Evolutionary conservation across 768 basidiomycete genomes (phyloP), one percentile per base, ranked within the genome.

Genomic region (Naganishia onofrii): DNA sequence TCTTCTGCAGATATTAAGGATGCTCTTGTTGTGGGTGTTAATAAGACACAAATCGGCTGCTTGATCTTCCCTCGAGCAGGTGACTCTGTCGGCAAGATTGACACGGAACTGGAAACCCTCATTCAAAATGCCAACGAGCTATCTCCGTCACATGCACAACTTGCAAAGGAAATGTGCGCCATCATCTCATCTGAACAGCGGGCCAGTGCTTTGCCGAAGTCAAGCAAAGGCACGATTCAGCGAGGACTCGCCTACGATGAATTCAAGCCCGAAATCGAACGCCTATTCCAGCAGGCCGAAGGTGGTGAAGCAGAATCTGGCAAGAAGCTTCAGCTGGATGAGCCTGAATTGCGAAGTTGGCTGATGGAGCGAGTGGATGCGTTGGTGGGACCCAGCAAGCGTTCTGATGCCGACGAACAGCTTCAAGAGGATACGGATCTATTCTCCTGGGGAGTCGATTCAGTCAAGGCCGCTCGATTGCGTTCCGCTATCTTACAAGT

Each of bases 1-100:
- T 82, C 82, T 29, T 83, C 81, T 12, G 79, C 83, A 0, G 81
- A 81, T 64, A 80, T 86, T 26, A 74, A 80, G 0, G 86, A 87
- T 58, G 86, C 83, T 19, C 82, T 87, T 63, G 83, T 87, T 38
- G 86, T 87, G 21, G 86, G 86, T 5, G 77, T 82, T 4, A 83
- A 82, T 5, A 79, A 82, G 28, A 77, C 84, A 2, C 85, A 86
- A 58, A 81, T 84, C 0, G 86, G 86, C 3, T 81, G 82, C 6
- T 77, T 87, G 9, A 83, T 87, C 64, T 81, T 86, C 36, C 84
- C 83, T 28, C 28, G 34, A 26, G 52, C 38, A 12, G 56, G 44
- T 13, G 29, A 36, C 23, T 19, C 63, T 3, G 12, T 32, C 15
- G 19, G 36, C 26, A 28, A 38, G 23, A 58, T 69, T 10, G 12